Evolutionary conservation across 495 filamentous ascomycete species (phyloP).

Genomic region (Bacidia gigantensis): DNA sequence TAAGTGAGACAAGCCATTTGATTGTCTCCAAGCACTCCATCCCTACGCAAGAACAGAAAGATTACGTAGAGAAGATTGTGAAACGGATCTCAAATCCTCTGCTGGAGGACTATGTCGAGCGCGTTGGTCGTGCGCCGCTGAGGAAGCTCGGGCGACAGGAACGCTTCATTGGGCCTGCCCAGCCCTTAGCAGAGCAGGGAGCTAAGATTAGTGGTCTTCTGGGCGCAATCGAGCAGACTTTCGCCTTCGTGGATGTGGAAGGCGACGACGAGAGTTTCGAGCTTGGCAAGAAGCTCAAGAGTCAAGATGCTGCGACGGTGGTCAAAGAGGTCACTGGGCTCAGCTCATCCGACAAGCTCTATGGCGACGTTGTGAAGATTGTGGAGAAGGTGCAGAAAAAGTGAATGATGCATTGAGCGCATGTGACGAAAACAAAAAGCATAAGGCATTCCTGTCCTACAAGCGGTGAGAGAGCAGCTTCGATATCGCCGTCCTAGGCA

Average conservation of each 20-base stretch:
- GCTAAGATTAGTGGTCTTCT: conserved; percentile 55
- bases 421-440: not conserved
- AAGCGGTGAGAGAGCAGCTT: not conserved
- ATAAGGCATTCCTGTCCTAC: not conserved
- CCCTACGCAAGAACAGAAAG: conserved; percentile 58
- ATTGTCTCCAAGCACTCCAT: conserved; percentile 81
- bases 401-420: not conserved
- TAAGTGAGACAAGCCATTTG: conserved; percentile 69
- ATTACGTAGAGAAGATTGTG: conserved; percentile 86
- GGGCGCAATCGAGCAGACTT: conserved; percentile 67
- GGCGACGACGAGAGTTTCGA: conserved; percentile 76
- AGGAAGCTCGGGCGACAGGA: conserved; percentile 87
- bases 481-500: not conserved
- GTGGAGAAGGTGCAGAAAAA: conserved; percentile 63
- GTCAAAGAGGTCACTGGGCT: conserved; percentile 62
- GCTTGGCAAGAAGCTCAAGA: conserved; percentile 69
- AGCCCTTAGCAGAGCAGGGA: conserved; percentile 66
- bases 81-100: conserved; percentile 88
- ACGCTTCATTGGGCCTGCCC: conserved; percentile 85
- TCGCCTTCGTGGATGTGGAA: conserved; percentile 84
- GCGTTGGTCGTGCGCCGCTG: conserved; percentile 86
- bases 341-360: conserved; percentile 57
- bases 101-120: conserved; percentile 83
- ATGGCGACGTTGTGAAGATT: conserved; percentile 50
- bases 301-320: conserved; percentile 51